Conservation (phyloP, 805 yeast genomes). For the Metschnikowia sp. region DNA sequence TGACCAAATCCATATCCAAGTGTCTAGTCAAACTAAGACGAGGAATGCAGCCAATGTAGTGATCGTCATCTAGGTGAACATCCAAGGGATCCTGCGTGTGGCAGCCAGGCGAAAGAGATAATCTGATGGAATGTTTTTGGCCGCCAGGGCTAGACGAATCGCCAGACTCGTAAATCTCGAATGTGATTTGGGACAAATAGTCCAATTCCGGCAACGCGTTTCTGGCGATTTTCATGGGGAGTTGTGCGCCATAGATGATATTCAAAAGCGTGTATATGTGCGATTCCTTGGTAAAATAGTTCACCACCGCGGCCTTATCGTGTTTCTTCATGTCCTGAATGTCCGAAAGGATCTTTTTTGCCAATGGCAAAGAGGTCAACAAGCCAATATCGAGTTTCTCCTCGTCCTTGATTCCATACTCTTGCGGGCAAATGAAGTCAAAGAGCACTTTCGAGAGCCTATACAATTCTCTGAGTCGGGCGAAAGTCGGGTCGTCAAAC, state of each 20-base stretch:
- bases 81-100: conserved; percentile 97
- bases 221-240: conserved; percentile 93
- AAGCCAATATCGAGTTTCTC: conserved; percentile 96
- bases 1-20: conserved; percentile 84
- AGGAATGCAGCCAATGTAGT: conserved; percentile 94
- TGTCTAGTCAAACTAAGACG: conserved; percentile 87
- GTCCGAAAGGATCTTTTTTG: conserved; percentile 80
- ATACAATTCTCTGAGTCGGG: conserved; percentile 81
- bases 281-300: conserved; percentile 94
- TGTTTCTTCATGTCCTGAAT: conserved; percentile 74
- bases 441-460: conserved; percentile 87
- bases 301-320: conserved; percentile 78
- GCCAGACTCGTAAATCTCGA: conserved; percentile 84
- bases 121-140: conserved; percentile 83
- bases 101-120: conserved; percentile 96
- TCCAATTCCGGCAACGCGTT: conserved; percentile 96
- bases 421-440: conserved; percentile 98
- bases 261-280: conserved; percentile 93
- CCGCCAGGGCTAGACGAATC: conserved; percentile 58
- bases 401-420: conserved; percentile 92
- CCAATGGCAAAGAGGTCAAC: conserved; percentile 88
- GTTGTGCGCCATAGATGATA: conserved; percentile 83
- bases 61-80: conserved; percentile 93
- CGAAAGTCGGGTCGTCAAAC: conserved; percentile 78
- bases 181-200: conserved; percentile 88